These are phyloP conservation scores for Entomortierella chlamydospora DNA, from an alignment of 192 early-diverging fungal genomes.

Conservation along the genomic window DNA sequence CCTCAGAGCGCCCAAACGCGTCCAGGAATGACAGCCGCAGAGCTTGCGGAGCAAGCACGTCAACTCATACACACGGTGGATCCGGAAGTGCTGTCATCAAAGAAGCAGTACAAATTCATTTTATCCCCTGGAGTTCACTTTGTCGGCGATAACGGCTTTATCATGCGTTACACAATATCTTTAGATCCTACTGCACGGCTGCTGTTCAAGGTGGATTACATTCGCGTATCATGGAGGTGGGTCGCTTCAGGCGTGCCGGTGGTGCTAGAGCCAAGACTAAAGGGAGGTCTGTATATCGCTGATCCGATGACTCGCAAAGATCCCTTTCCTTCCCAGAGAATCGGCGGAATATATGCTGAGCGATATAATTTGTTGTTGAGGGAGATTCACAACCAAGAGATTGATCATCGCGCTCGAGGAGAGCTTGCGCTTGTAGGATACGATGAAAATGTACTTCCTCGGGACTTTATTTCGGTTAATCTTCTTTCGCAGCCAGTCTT, in stretches of 20 bases:
- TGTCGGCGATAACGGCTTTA: constrained; percentile 38
- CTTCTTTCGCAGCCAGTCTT: constrained; percentile 25
- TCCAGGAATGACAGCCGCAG: constrained; percentile 11
- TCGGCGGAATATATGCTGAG: constrained; percentile 35
- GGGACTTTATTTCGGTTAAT: constrained; percentile 35
- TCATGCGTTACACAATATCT: constrained; percentile 33
- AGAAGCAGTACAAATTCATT: constrained; percentile 37
- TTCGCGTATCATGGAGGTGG: constrained; percentile 44
- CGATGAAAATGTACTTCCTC: constrained; percentile 19
- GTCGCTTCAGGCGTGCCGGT: constrained; percentile 21
- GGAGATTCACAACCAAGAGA: constrained; percentile 11
- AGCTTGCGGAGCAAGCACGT: constrained; percentile 21
- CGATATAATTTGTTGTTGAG: constrained; percentile 22
- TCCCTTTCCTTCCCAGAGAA: constrained; percentile 19
- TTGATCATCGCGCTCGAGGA: constrained; percentile 15
- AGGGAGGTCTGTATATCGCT: neutral
- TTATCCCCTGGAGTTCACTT: constrained; percentile 29
- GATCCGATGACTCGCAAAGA: constrained; percentile 15
- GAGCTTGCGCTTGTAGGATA: constrained; percentile 34
- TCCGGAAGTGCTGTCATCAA: constrained; percentile 15
- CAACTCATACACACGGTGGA: constrained; percentile 24
- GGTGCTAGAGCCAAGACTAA: neutral
- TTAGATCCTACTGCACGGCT: neutral
- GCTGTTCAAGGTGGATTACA: constrained; percentile 32
- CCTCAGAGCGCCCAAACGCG: neutral